Evolutionary conservation across 2,329 filamentous ascomycete genomes (phyloP).

Genomic region (Botryotinia calthae): DNA sequence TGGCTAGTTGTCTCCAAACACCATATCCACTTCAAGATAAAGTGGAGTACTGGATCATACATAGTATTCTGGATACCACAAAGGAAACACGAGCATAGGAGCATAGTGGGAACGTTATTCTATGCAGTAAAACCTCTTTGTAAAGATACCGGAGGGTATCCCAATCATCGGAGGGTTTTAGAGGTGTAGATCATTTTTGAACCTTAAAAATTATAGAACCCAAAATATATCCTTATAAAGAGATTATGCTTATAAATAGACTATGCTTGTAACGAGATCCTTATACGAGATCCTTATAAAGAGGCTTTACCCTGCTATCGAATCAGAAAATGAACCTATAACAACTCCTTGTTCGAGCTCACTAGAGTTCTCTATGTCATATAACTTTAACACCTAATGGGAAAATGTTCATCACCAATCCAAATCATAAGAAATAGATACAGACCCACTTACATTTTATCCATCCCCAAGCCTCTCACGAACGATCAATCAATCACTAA

Average conservation of each 20-base stretch:
- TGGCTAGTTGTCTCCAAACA: not conserved
- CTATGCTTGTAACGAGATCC: no score
- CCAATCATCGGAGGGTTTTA: not conserved
- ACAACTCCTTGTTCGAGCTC: not conserved
- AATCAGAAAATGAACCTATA: not conserved
- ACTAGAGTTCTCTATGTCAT: not conserved
- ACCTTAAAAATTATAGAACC: not conserved
- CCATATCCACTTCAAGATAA: not conserved
- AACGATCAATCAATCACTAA: no score
- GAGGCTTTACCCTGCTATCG: not conserved
- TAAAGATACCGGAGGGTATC: not conserved
- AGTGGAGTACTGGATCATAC: not conserved
- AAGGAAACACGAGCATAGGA: not conserved
- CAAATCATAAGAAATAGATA: not conserved
- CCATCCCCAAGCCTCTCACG: no score
- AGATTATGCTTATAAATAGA: not conserved
- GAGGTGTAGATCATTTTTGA: not conserved
- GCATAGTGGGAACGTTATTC: not conserved
- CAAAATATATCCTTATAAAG: not conserved
- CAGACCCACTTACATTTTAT: not conserved
- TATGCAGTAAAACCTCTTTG: not conserved
- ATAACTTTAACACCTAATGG: not conserved
- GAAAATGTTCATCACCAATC: not conserved
- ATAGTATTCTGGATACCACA: not conserved
- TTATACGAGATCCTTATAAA: no score